phyloP scores from a whole-genome alignment of 805 yeast species.

The Kodamaea sagamina region DNA sequence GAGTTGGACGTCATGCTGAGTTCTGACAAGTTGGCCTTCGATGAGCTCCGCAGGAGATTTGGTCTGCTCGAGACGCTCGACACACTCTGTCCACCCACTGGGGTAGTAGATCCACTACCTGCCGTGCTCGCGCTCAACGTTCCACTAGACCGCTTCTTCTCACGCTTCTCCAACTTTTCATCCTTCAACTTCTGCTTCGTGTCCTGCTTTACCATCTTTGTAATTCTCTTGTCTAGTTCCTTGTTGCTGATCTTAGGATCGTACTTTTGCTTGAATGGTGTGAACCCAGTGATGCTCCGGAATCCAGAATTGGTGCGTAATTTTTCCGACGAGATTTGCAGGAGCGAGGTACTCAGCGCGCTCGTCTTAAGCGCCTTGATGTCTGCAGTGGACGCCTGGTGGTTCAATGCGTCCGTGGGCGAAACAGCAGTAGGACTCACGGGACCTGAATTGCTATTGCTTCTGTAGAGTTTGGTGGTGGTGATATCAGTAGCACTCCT shows the following conservation, averaged over 20 bases:
- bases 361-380: conserved; percentile 11
- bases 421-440: conserved; percentile 6
- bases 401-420: conserved; percentile 5
- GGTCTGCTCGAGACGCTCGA: conserved; percentile 1
- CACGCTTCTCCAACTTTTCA: conserved; percentile 21
- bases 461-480: conserved; percentile 3
- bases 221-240: conserved; percentile 35
- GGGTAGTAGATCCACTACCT: conserved; percentile 3
- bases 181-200: conserved; percentile 26
- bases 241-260: conserved; percentile 25
- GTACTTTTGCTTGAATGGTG: conserved; percentile 31
- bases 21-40: conserved; percentile 8
- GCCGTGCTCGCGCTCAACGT: neutral
- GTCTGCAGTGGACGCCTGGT: conserved; percentile 5
- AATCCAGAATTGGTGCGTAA: conserved; percentile 23
- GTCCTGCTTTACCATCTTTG: conserved; percentile 35
- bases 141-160: conserved; percentile 14
- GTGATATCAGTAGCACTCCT: conserved; percentile 3
- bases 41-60: conserved; percentile 9
- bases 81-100: conserved; percentile 6
- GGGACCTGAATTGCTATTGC: conserved; percentile 1
- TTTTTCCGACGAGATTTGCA: conserved; percentile 14
- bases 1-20: neutral
- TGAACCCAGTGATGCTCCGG: conserved; percentile 27
- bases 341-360: conserved; percentile 14